Base-by-base conservation (phyloP, 768 basidiomycete species). In the Vishniacozyma victoriae region DNA sequence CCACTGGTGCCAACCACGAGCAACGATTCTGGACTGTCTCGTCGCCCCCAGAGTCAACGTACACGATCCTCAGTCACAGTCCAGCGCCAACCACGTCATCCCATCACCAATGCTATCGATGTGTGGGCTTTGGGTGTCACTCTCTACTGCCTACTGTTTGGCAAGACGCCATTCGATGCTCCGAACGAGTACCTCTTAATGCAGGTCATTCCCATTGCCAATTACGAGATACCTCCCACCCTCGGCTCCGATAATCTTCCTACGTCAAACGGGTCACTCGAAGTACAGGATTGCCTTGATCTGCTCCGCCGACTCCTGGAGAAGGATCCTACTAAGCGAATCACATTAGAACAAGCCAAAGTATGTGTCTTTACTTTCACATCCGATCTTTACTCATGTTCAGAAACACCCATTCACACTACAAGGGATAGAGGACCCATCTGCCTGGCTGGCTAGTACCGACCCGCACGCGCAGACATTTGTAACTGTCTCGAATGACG, bases 81-180 rank as follows among this genome's bases (percentile, higher is more conserved):
- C 9, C 44, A 50, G 12, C 47, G 43, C 4, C 42, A 40, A 29
- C 46, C 60, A 36, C 59, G 72, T 23, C 64, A 70, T 22, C 78
- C 79, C 3, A 85, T 95, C 43, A 89, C 89, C 33, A 89, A 91
- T 69, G 83, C 89, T 3, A 93, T 97, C 67, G 95, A 99, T 64
- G 81, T 99, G 26, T 99, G 95, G 95, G 93, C 95, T 0, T 79
- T 99, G 2, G 95, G 95, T 19, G 86, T 96, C 24, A 99, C 95
- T 2, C 76, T 96, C 4, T 97, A 89, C 73, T 93, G 91, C 67
- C 79, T 97, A 38, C 78, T 97, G 1, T 96, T 93, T 57, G 95
- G 90, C 9, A 76, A 75, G 47, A 80, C 85, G 1, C 93, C 93
- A 1, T 97, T 91, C 72, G 74, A 76, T 24, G 78, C 78, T 1